These are phyloP conservation scores for Pichia gijzeniarum DNA, from an alignment of 805 yeast species.

Conservation along the genomic window DNA sequence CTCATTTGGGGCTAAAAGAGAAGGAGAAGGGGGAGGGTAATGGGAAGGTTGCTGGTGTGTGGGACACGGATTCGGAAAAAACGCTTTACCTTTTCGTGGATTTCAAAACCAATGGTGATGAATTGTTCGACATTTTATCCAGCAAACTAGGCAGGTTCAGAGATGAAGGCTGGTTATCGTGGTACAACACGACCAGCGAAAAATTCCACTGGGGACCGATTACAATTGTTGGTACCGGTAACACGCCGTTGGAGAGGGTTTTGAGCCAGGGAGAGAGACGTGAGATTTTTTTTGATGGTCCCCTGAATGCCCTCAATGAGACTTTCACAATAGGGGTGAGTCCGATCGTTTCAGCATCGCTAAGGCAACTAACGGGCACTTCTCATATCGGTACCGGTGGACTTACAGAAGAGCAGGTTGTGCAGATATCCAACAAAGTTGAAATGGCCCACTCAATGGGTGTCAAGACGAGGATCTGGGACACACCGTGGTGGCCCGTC, in stretches of 20 bases:
- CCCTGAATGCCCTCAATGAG: conserved; percentile 29
- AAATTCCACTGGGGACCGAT: conserved; percentile 45
- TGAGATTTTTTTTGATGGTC: conserved; percentile 49
- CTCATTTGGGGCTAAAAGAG: no score
- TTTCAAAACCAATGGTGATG: conserved; percentile 50
- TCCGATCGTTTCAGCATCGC: conserved; percentile 34
- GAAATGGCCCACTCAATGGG: conserved; percentile 43
- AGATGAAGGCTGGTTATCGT: conserved; percentile 43
- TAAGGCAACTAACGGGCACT: conserved; percentile 22
- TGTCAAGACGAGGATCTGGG: conserved; percentile 63
- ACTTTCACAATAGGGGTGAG: conserved; percentile 14
- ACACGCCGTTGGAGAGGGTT: conserved; percentile 43
- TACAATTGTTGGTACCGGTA: conserved; percentile 61
- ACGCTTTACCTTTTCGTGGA: conserved; percentile 60
- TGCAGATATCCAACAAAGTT: conserved; percentile 25
- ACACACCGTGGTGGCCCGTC: conserved; percentile 62
- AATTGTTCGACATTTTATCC: conserved; percentile 41
- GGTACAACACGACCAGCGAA: conserved; percentile 34
- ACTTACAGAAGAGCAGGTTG: conserved; percentile 30
- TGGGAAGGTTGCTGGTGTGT: conserved; percentile 18
- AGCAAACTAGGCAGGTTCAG: conserved; percentile 42
- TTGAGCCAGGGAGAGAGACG: conserved; percentile 17
- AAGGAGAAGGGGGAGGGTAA: no score
- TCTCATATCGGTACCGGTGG: conserved; percentile 20
- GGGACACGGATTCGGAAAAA: conserved; percentile 39